Evolutionary conservation across 148 eudicot species (phyloP), one percentile per base, ranked within the genome.

Genomic region (Drosera capensis): DNA sequence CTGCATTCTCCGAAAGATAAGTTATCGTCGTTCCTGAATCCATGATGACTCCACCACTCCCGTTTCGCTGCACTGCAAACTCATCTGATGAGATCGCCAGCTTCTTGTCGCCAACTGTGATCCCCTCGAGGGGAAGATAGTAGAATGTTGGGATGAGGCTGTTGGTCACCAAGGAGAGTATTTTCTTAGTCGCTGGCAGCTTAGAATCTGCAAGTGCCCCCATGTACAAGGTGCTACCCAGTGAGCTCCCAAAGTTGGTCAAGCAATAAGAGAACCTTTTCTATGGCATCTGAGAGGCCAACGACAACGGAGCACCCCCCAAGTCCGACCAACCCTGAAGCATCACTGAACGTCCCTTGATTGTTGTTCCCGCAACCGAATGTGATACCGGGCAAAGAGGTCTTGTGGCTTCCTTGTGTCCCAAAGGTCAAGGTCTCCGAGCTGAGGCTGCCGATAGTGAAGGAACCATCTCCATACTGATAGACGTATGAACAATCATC

Each of bases 291-390:
- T 71, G 78, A 0, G 66, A 56, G 2, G 63, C 40, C 0, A 76
- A 63, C 0, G 82, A 76, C 13, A 76, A 18, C n/a, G 0, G 72
- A 67, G 1, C 74, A 64, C 0, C 67, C 52, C 8, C 78, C 82
- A 0, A 76, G 55, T 6, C 82, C 75, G 15, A 65, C 62, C 1
- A 68, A 43, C 0, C 82, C 78, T 1, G 68, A 51, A 13, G 58
- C 74, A 1, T 52, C 48, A 19, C 38, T 56, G 0, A 69, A 52
- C 0, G 35, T 1, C 6, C 72, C 75, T 8, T 48, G 51, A 12
- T 69, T 62, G 49, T 53, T 30, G 7, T 51, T 45, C 1, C 71
- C 72, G n/a, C 79, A 73, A 0, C 79, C 79, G 20, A 73, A 65
- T 43, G 46, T 72, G 20, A 73, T 20, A 16, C 56, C 52, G 5